A percentile compares a stretch with the other conserved stretches of the same genome.
These are phyloP conservation scores for Colletotrichum tabaci DNA, from an alignment of 2,329 filamentous ascomycete genomes.

Conservation along the genomic window DNA sequence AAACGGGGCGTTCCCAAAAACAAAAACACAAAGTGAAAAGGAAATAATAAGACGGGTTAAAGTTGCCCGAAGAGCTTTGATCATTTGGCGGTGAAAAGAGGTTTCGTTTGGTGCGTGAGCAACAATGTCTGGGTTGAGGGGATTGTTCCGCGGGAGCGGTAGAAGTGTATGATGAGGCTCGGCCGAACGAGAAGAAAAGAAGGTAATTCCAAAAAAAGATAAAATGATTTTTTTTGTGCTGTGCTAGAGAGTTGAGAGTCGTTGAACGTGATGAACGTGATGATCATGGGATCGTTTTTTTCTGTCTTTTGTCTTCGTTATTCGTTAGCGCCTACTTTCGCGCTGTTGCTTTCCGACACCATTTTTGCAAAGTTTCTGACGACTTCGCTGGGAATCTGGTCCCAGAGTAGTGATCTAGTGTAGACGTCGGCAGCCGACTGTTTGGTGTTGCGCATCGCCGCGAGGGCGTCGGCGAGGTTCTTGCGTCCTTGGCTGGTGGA, in stretches of 20 bases:
- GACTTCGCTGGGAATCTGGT: constrained; percentile 92
- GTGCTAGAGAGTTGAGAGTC: constrained; percentile 43
- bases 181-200: constrained; percentile 35
- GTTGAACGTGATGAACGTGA: neutral
- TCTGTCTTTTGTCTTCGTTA: constrained; percentile 51
- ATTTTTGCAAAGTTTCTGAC: constrained; percentile 94
- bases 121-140: constrained; percentile 56
- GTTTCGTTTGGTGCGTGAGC: constrained; percentile 63
- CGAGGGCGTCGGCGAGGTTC: constrained; percentile 85
- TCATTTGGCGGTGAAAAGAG: constrained; percentile 44
- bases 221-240: constrained; percentile 18
- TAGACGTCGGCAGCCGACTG: constrained; percentile 89
- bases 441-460: constrained; percentile 83
- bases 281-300: constrained; percentile 37
- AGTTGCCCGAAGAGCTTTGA: constrained; percentile 44
- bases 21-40: constrained; percentile 45
- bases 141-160: constrained; percentile 50
- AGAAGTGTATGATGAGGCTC: constrained; percentile 47
- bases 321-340: constrained; percentile 56
- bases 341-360: constrained; percentile 80
- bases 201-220: constrained; percentile 37
- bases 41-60: constrained; percentile 32
- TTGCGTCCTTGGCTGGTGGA: constrained; percentile 75
- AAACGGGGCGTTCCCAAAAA: constrained; percentile 45
- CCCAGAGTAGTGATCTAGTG: constrained; percentile 92